phyloP scores from a whole-genome alignment of 2,329 filamentous ascomycete species.

The Emmonsia crescens region DNA sequence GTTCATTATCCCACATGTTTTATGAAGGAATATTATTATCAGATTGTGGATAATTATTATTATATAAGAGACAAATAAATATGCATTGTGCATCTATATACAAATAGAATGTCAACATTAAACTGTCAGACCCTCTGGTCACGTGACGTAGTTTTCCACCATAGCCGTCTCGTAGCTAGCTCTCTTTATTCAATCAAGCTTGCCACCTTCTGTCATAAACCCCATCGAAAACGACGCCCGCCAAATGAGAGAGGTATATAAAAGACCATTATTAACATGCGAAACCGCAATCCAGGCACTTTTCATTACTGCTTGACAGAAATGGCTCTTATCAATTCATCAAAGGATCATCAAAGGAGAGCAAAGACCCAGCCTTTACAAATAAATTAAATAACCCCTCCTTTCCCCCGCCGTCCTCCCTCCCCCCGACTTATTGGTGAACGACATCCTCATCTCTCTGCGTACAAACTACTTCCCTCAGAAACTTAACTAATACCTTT shows the following conservation, averaged over 20 bases:
- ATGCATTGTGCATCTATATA: background rate
- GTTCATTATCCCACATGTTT: background rate
- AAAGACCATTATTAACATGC: background rate
- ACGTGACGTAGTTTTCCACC: no score
- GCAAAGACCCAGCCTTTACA: background rate
- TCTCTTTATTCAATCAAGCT: no score
- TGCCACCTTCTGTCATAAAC: no score
- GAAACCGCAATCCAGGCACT: no score
- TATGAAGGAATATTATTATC: background rate
- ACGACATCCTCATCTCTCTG: background rate
- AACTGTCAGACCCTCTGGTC: no score
- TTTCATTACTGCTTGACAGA: no score
- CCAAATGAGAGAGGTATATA: background rate
- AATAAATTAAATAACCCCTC: background rate
- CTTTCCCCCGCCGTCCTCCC: no score
- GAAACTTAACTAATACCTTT: background rate
- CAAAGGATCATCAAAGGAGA: background rate
- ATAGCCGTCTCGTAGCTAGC: no score
- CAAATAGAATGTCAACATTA: background rate
- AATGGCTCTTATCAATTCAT: no score
- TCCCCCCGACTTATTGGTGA: background rate
- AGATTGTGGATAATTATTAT: background rate
- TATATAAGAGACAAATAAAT: background rate
- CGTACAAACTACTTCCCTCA: background rate
- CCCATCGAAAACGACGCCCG: background rate